phyloP scores from a whole-genome alignment of 2,329 filamentous ascomycete genomes.

The Exophiala bonariae region DNA sequence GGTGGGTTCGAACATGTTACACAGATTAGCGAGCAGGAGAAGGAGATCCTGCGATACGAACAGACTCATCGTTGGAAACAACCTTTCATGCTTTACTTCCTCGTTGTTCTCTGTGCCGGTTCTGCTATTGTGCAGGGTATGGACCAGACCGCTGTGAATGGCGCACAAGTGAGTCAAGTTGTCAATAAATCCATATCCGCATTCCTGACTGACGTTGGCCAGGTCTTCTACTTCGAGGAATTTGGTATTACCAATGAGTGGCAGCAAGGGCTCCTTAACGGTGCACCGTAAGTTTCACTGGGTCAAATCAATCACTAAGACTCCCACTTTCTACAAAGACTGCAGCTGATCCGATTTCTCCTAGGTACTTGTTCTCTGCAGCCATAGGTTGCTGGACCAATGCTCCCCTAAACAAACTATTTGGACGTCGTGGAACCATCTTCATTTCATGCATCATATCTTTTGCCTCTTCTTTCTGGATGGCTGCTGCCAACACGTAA shows the following conservation, averaged over 20 bases:
- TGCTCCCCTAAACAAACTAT: constrained; percentile 45
- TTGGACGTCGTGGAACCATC: constrained; percentile 48
- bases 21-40: constrained; percentile 39
- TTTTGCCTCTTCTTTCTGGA: constrained; percentile 43
- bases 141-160: constrained; percentile 52
- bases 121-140: constrained; percentile 56
- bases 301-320: too few relatives aligned
- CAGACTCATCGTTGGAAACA: constrained; percentile 51
- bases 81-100: constrained; percentile 50
- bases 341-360: too few relatives aligned
- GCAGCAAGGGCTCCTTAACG: constrained; percentile 43
- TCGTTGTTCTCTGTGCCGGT: constrained; percentile 47
- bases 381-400: constrained; percentile 49
- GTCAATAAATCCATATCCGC: not conserved
- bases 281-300: constrained; percentile 33
- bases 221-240: constrained; percentile 6
- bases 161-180: constrained; percentile 33
- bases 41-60: constrained; percentile 42
- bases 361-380: constrained; percentile 41
- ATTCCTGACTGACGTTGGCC: not conserved
- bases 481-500: constrained; percentile 38
- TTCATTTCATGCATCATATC: constrained; percentile 44
- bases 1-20: constrained; percentile 50
- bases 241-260: constrained; percentile 7
- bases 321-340: too few relatives aligned